phyloP scores from a whole-genome alignment of 2,329 filamentous ascomycete genomes.

The Fusarium penzigii region DNA sequence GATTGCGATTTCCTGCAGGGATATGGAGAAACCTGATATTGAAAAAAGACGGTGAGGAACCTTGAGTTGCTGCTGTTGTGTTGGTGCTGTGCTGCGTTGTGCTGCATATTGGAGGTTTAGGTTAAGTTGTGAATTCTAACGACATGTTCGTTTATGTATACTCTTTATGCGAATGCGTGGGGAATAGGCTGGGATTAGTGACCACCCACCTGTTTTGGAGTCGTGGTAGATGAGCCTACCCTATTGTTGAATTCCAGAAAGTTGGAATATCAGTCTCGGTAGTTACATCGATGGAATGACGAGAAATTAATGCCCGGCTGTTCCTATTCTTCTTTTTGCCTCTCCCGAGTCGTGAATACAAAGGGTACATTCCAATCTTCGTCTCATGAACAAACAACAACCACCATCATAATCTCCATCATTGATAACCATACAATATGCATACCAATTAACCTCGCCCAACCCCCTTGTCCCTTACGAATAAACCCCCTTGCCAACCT shows the following conservation, averaged over 20 bases:
- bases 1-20: neutral
- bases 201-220: too few relatives aligned
- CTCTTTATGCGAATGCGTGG: neutral
- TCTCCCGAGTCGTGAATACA: too few relatives aligned
- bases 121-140: neutral
- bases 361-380: too few relatives aligned
- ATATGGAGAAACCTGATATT: neutral
- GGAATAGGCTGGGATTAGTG: too few relatives aligned
- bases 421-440: too few relatives aligned
- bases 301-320: too few relatives aligned
- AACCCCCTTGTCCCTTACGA: neutral
- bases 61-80: neutral
- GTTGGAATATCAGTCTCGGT: neutral
- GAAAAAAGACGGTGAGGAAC: neutral
- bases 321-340: too few relatives aligned
- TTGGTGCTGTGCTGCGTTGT: neutral
- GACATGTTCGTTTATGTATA: too few relatives aligned
- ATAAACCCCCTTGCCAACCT: too few relatives aligned
- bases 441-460: too few relatives aligned
- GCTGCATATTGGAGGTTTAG: neutral
- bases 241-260: neutral
- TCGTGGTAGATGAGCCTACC: neutral
- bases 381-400: neutral
- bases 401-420: too few relatives aligned
- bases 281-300: neutral